Percentiles rank a stretch among this genome's conserved stretches.
These are phyloP conservation scores for Aspergillus saccharolyticus DNA, from an alignment of 495 filamentous ascomycete species.

Conservation along the genomic window DNA sequence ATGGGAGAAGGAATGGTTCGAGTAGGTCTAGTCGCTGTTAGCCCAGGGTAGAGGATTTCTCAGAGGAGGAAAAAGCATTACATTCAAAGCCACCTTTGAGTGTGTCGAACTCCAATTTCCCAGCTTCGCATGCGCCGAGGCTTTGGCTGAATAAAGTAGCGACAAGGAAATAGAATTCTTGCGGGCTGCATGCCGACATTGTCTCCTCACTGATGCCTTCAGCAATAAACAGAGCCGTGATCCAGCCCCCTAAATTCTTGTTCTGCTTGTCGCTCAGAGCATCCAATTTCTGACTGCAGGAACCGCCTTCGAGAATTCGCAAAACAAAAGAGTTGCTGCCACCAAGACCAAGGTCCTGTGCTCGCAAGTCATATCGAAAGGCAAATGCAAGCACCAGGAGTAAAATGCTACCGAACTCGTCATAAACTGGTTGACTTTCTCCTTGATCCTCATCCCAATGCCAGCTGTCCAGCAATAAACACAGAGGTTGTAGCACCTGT, in stretches of 20 bases:
- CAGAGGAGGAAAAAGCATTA: slow-evolving; percentile 35
- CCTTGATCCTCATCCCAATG: slow-evolving; percentile 87
- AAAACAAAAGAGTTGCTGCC: slow-evolving; percentile 67
- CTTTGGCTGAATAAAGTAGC: slow-evolving; percentile 85
- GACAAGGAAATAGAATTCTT: slow-evolving; percentile 90
- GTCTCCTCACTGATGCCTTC: slow-evolving; percentile 83
- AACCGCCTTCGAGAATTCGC: slow-evolving; percentile 65
- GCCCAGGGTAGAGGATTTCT: not conserved
- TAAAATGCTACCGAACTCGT: slow-evolving; percentile 88
- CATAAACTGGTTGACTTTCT: slow-evolving; percentile 94
- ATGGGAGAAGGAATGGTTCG: slow-evolving; percentile 84
- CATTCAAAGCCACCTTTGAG: slow-evolving; percentile 86
- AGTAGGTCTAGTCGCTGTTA: slow-evolving; percentile 58
- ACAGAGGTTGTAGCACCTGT: slow-evolving; percentile 75
- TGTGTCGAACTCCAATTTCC: slow-evolving; percentile 69
- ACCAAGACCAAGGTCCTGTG: slow-evolving; percentile 60
- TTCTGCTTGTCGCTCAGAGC: slow-evolving; percentile 69
- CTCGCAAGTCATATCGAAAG: slow-evolving; percentile 72
- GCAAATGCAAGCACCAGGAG: slow-evolving; percentile 77
- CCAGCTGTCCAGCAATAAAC: slow-evolving; percentile 82
- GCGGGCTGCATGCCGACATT: slow-evolving; percentile 85
- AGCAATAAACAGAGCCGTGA: slow-evolving; percentile 77
- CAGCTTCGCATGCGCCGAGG: slow-evolving; percentile 66
- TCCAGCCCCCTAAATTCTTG: slow-evolving; percentile 76
- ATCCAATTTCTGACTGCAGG: slow-evolving; percentile 55